Conservation (phyloP, 2,329 filamentous ascomycete species). For the Podosphaera fusca region DNA sequence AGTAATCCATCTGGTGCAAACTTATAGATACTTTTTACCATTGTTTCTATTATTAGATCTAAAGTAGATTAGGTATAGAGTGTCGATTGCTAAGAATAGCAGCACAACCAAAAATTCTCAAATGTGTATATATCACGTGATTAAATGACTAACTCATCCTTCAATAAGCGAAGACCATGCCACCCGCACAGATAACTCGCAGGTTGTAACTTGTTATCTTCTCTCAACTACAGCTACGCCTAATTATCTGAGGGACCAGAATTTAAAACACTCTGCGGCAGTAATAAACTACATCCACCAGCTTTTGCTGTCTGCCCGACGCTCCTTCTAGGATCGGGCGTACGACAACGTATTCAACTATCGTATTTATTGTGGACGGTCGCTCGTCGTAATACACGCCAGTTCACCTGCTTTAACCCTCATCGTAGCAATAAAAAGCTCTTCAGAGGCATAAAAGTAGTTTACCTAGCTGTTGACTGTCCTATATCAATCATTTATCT, state of each 20-base stretch:
- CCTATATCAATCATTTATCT: conserved; percentile 3
- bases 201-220: too few relatives aligned
- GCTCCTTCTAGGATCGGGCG: conserved; percentile 3
- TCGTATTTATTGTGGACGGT: conserved; percentile 4
- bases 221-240: conserved; percentile 1
- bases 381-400: conserved; percentile 9
- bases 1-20: too few relatives aligned
- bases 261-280: conserved; percentile 3
- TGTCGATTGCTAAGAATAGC: too few relatives aligned
- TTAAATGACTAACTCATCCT: too few relatives aligned
- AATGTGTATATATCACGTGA: too few relatives aligned
- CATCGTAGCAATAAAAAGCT: conserved; percentile 9
- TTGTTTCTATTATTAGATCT: too few relatives aligned
- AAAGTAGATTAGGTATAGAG: too few relatives aligned
- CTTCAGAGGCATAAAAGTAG: conserved; percentile 5
- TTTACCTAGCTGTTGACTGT: conserved; percentile 5
- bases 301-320: conserved; percentile 2
- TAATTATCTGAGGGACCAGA: neutral
- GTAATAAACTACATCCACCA: conserved; percentile 4
- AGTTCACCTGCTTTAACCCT: conserved; percentile 6
- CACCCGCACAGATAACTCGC: too few relatives aligned
- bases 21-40: too few relatives aligned
- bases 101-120: too few relatives aligned
- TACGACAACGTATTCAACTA: conserved; percentile 2
- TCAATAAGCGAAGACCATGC: too few relatives aligned